Base-by-base conservation (phyloP, 164 flowering plant genomes). In the Cinnamomum chago region DNA sequence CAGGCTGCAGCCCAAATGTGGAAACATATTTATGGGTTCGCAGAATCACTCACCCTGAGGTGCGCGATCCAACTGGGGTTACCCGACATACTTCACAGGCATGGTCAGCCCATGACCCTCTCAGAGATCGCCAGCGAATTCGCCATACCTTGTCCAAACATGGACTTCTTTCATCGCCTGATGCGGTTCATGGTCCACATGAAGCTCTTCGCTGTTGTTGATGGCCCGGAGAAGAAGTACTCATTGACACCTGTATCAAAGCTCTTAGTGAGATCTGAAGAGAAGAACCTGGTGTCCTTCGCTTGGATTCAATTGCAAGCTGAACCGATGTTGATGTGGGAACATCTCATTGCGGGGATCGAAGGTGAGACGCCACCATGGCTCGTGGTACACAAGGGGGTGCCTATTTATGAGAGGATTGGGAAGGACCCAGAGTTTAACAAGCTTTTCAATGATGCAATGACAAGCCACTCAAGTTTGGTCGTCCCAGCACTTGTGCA, bases 61-160 rank as follows among this genome's bases (percentile, higher is more conserved):
- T 86, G 86, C 58, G 86, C 83, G 0, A 80, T 88, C 22, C 87
- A 88, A 75, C 84, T 88, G 23, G 75, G 79, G 47, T 76, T 88
- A 3, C 72, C 88, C 5, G 87, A 88, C 52, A 84, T 85, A 3
- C 82, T 88, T 65, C 70, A 24, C 25, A 24, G 1, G 25, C 25
- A 24, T 24, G 25, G 25, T 24, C 25, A 24, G 25, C 25, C 25
- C 25, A 24, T 24, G 25, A 24, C 25, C 25, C 25, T 24, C 25
- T 24, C 25, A 24, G 25, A 24, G 25, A 24, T 24, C 25, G 25
- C 25, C 25, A 24, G 25, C 25, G 25, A 24, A 24, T 24, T 24
- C 25, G 25, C 25, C 25, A 24, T 24, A 24, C 25, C 25, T 24
- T 24, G 0, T 24, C 25, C 25, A 24, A 24, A 24, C 25, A 24